Evolutionary conservation across 2,329 filamentous ascomycete species (phyloP).

Genomic region (Phaeosphaeria sp.): DNA sequence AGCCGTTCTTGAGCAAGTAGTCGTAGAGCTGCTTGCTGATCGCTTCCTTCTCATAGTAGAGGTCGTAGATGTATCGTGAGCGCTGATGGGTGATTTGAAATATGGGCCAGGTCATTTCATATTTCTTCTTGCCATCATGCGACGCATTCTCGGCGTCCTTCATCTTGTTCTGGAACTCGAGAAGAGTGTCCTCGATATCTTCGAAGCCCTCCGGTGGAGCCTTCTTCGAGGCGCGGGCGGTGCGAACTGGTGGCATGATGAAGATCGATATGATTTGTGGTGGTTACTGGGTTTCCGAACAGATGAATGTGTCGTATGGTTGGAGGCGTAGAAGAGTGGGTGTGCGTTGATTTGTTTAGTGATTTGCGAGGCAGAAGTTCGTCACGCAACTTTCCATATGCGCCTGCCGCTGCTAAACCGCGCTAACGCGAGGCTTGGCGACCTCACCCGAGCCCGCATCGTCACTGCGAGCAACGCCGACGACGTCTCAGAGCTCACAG

Average conservation of each 20-base stretch:
- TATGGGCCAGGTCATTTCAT: conserved; percentile 95
- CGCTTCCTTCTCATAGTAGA: conserved; percentile 97
- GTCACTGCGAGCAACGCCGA: conserved; percentile 32
- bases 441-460: conserved; percentile 40
- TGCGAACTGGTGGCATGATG: conserved; percentile 79
- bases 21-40: conserved; percentile 93
- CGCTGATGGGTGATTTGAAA: conserved; percentile 97
- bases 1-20: conserved; percentile 94
- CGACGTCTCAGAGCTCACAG: conserved; percentile 31
- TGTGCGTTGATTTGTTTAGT: background rate
- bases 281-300: background rate
- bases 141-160: conserved; percentile 93
- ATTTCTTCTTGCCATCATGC: conserved; percentile 78
- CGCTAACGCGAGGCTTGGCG: conserved; percentile 40
- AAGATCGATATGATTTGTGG: background rate
- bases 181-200: conserved; percentile 85
- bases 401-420: conserved; percentile 17
- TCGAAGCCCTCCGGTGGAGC: conserved; percentile 85
- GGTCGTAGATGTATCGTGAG: conserved; percentile 91
- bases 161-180: conserved; percentile 90
- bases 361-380: conserved; percentile 11
- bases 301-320: background rate
- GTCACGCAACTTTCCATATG: conserved; percentile 20
- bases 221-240: conserved; percentile 74
- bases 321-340: background rate